These are phyloP conservation scores for Coriaria nepalensis DNA, from an alignment of 306 rosid species.

Conservation along the genomic window DNA sequence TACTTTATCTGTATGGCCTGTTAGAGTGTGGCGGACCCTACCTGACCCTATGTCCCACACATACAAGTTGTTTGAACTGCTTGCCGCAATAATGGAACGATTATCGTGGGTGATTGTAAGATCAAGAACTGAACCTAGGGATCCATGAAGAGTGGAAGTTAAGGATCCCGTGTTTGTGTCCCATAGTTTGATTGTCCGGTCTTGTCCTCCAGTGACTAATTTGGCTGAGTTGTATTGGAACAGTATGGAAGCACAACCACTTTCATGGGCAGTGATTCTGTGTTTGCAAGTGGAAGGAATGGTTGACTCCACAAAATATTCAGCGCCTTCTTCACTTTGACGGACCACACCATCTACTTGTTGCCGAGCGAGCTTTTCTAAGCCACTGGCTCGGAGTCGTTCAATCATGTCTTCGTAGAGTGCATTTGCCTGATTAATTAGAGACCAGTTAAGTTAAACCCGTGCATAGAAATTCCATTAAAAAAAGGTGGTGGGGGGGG, in stretches of 20 bases:
- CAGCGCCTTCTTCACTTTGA: slow-evolving; percentile 91
- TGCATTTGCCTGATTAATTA: slow-evolving; percentile 60
- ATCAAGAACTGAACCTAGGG: slow-evolving; percentile 92
- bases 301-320: slow-evolving; percentile 58
- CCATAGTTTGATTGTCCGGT: slow-evolving; percentile 76
- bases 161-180: slow-evolving; percentile 67
- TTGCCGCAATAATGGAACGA: slow-evolving; percentile 80
- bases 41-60: slow-evolving; percentile 81
- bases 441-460: slow-evolving; percentile 9
- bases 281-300: slow-evolving; percentile 62
- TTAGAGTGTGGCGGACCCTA: slow-evolving; percentile 76
- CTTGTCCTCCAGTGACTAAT: slow-evolving; percentile 92
- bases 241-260: slow-evolving; percentile 81
- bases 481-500: not conserved
- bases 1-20: slow-evolving; percentile 90
- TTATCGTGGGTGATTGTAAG: slow-evolving; percentile 78
- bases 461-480: not conserved
- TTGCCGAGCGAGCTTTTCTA: slow-evolving; percentile 81
- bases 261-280: slow-evolving; percentile 75
- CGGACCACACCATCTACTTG: slow-evolving; percentile 99
- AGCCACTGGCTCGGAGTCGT: slow-evolving; percentile 65
- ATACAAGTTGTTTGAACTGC: slow-evolving; percentile 89
- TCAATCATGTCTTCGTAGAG: slow-evolving; percentile 76
- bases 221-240: slow-evolving; percentile 64
- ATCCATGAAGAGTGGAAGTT: slow-evolving; percentile 51